Base-by-base conservation (phyloP, 352 stramenopile genomes). In the Phytophthora palmivora region DNA sequence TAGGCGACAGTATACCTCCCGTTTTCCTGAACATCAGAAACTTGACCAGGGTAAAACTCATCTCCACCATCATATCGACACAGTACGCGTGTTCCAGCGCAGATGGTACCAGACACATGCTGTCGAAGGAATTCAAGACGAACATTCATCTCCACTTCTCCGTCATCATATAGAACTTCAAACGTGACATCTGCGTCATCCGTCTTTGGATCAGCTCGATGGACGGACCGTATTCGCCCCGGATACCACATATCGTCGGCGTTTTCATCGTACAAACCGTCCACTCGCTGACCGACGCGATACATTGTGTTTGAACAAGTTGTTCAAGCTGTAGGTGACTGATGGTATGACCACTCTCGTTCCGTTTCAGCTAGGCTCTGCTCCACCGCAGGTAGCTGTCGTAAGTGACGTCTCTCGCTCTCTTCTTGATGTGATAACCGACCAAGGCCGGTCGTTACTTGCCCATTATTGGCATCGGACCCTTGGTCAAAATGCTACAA, bases 261-360 rank as follows among this genome's bases (percentile, higher is more conserved):
- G 61, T 93, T 93, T 63, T 79, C 80, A 68, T 91, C 87, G 42
- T 95, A 95, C 36, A 95, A 74, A 1, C 81, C 84, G 54, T 95
- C 87, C 14, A 95, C 84, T 24, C 87, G 84, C 36, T 76, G 71
- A 24, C 76, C 82, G 26, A 89, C 76, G 21, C 57, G 42, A 44
- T 70, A 74, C 64, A 69, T 67, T 42, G 32, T 36, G 19, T 15
- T 15, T 46, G 34, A 15, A 26, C 6, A 5, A 22, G n/a, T 12
- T 42, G 42, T 12, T 19, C 8, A 30, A 49, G 39, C 38, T 11
- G 38, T 14, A 51, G 44, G 28, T n/a, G 30, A 39, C 41, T 11
- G n/a, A 15, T 21, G 32, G 30, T 36, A 28, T 28, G 24, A 28
- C 53, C 33, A 9, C 14, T 10, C 50, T 61, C 41, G 14, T 32